Base-by-base conservation (phyloP, 306 rosid species). In the Vicia sativa region DNA sequence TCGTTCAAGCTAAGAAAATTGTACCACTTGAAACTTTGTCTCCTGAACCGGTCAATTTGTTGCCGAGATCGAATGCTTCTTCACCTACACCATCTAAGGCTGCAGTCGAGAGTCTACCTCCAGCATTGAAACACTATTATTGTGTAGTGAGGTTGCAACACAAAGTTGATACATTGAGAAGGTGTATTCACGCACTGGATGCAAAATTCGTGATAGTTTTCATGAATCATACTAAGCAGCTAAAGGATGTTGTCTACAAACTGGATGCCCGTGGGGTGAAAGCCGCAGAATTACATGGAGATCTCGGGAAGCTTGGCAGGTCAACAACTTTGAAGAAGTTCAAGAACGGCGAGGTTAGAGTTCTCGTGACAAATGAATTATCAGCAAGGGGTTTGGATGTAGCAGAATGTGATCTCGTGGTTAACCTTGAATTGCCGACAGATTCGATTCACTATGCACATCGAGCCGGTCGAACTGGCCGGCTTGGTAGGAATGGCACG, bases 341-440 rank as follows among this genome's bases (percentile, higher is more conserved):
- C 83, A 93, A 93, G 83, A 85, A 79, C 2, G 98, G 96, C 9
- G 96, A 90, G 73, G 70, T 90, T 53, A 83, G 96, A 76, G 84
- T 90, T 66, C 78, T 93, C 29, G 90, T 93, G 64, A 93, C 98
- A 7, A 93, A 93, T 61, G 96, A 93, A 65, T 83, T 93, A 21
- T 90, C 95, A 1, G 98, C 98, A 11, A 83, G 98, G 71, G 98
- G 98, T 42, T 85, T 90, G 82, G 96, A 93, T 76, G 86, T 93
- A 60, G 91, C 96, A 34, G 96, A 93, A 65, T 93, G 98, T 64
- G 98, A 93, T 82, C 98, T 93, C 49, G 98, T 93, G 62, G 96
- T 93, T 45, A 93, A 93, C 73, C 80, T 93, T 39, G 98, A 85
- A 61, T 76, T 93, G 16, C 98, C 98, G 16, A 93, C 96, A 0